Evolutionary conservation across 1,139 yeast species (phyloP).

Genomic region (Magnusiomyces ingens): DNA sequence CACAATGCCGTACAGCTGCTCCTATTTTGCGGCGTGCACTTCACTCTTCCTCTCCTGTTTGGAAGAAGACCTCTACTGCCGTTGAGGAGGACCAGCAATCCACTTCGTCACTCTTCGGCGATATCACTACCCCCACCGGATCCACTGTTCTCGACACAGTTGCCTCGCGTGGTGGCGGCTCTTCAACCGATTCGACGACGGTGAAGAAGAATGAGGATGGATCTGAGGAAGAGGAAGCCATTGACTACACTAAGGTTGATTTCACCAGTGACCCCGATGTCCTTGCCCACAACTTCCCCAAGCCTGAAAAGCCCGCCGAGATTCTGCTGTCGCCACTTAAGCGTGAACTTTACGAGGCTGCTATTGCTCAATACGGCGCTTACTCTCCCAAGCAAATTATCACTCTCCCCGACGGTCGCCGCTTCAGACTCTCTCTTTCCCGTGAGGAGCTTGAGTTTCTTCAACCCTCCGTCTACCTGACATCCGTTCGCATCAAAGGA

Average conservation of each 20-base stretch:
- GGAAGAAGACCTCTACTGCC: neutral
- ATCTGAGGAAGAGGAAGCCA: neutral
- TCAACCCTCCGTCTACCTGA: slow-evolving; percentile 77
- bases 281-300: slow-evolving; percentile 12
- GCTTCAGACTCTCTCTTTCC: slow-evolving; percentile 52
- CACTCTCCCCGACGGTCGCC: slow-evolving; percentile 40
- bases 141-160: neutral
- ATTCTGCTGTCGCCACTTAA: slow-evolving; percentile 65
- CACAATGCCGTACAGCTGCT: neutral
- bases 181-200: neutral
- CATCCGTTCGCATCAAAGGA: slow-evolving; percentile 73
- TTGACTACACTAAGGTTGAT: slow-evolving; percentile 15
- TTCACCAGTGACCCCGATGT: slow-evolving; percentile 15
- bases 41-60: neutral
- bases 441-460: slow-evolving; percentile 61
- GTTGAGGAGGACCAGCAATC: neutral
- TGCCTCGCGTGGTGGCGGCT: neutral
- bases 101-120: neutral
- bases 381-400: slow-evolving; percentile 57
- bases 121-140: neutral
- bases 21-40: neutral
- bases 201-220: too few relatives aligned
- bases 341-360: slow-evolving; percentile 52
- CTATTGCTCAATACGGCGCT: slow-evolving; percentile 39
- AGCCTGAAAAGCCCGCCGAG: slow-evolving; percentile 39